These are phyloP conservation scores for Plicaturopsis crispa DNA, from an alignment of 768 basidiomycete species.

Conservation along the genomic window DNA sequence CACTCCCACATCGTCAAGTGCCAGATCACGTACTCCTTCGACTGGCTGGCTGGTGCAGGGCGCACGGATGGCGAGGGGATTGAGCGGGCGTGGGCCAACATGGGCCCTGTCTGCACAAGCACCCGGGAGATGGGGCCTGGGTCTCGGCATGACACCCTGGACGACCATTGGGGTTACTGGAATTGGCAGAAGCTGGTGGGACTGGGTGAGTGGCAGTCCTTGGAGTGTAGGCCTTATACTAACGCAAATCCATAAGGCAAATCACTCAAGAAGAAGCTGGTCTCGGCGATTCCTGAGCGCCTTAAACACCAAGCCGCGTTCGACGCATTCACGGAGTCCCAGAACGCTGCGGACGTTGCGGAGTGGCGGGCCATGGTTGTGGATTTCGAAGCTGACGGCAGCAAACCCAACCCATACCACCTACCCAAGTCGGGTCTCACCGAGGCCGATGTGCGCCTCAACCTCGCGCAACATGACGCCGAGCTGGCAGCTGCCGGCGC, in stretches of 20 bases:
- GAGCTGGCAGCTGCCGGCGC: constrained; percentile 1
- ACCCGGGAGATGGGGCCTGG: constrained; percentile 14
- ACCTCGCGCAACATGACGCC: constrained; percentile 12
- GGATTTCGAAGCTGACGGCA: constrained; percentile 4
- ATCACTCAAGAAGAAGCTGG: constrained; percentile 2
- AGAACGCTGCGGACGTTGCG: not conserved
- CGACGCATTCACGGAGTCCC: not conserved
- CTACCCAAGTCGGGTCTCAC: constrained; percentile 1
- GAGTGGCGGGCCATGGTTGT: constrained; percentile 3
- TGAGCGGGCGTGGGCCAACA: constrained; percentile 5
- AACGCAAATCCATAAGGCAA: not conserved
- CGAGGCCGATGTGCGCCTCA: constrained; percentile 5
- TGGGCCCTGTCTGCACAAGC: constrained; percentile 2
- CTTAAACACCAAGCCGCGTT: constrained; percentile 3
- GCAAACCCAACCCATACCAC: constrained; percentile 2
- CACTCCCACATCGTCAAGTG: constrained; percentile 11
- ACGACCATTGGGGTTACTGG: constrained; percentile 7
- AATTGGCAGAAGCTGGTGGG: constrained; percentile 9
- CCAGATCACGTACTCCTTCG: not conserved
- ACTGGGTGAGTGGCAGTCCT: constrained; percentile 11
- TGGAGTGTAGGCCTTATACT: not conserved
- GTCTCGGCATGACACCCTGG: constrained; percentile 10
- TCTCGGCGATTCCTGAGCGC: constrained; percentile 1
- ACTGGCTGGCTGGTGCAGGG: not conserved
- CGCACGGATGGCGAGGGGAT: constrained; percentile 4